These are phyloP conservation scores for Nemania abortiva DNA, from an alignment of 2,329 filamentous ascomycete genomes.

Conservation along the genomic window DNA sequence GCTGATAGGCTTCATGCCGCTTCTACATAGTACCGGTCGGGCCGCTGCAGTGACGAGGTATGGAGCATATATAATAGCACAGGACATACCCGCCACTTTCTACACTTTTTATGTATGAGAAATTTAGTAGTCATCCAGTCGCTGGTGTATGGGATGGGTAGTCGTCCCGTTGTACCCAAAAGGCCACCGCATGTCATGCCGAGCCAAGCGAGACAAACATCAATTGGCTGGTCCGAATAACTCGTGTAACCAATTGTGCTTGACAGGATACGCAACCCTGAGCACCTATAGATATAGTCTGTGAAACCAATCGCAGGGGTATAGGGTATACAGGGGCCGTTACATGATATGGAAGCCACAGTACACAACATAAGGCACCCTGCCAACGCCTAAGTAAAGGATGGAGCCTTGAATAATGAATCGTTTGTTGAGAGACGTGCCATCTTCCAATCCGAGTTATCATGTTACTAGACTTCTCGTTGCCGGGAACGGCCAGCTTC, in stretches of 20 bases:
- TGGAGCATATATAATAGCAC: neutral
- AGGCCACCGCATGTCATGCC: neutral
- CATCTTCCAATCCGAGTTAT: no score
- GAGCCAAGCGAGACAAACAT: neutral
- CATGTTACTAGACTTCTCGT: no score
- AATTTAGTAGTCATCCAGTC: no score
- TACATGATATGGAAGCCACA: neutral
- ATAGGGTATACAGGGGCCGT: neutral
- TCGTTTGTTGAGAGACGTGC: no score
- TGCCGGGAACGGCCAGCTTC: no score
- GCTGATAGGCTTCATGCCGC: neutral
- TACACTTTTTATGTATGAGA: no score
- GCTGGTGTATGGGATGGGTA: no score
- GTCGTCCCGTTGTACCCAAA: neutral
- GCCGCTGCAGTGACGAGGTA: conserved; percentile 1
- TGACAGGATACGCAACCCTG: no score
- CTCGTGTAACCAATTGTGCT: neutral
- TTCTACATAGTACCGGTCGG: neutral
- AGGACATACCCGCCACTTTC: neutral
- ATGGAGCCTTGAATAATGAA: neutral
- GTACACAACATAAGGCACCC: neutral
- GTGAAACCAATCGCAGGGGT: neutral
- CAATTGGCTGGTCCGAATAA: neutral
- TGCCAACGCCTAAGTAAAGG: neutral
- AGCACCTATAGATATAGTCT: neutral